Evolutionary conservation across 345 rosid genomes (phyloP).

Genomic region (Linum usitatissimum): DNA sequence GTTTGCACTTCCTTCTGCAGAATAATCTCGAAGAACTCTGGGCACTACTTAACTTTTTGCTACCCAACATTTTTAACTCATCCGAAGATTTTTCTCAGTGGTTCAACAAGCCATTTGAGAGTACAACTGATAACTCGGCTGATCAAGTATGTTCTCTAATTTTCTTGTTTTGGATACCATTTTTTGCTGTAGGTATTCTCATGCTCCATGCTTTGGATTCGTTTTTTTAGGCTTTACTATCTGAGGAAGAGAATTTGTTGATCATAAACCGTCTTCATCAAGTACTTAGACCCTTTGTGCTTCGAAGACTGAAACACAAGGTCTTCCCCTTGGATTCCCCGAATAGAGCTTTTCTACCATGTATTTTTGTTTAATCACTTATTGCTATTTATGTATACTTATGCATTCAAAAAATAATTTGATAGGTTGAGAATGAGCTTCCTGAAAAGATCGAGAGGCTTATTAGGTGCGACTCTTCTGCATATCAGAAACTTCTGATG

Average conservation of each 20-base stretch:
- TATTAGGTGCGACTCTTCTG: constrained; percentile 83
- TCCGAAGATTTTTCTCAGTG: constrained; percentile 95
- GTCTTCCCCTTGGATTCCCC: constrained; percentile 15
- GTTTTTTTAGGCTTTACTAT: constrained; percentile 54
- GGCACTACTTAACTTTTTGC: constrained; percentile 85
- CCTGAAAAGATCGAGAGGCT: constrained; percentile 94
- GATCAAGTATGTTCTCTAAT: constrained; percentile 50
- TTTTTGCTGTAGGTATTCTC: constrained; percentile 3
- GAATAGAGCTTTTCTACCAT: background rate
- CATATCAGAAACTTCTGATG: constrained; percentile 88
- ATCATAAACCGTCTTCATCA: constrained; percentile 89
- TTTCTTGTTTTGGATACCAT: constrained; percentile 2
- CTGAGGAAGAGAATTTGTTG: constrained; percentile 90
- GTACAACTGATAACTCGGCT: constrained; percentile 75
- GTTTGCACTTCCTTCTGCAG: constrained; percentile 27
- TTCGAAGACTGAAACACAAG: constrained; percentile 89
- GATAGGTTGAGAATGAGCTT: constrained; percentile 78
- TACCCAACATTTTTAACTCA: constrained; percentile 87
- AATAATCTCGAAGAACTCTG: constrained; percentile 92
- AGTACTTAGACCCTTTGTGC: constrained; percentile 92
- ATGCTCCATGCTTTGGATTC: constrained; percentile 1
- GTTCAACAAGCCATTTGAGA: constrained; percentile 91
- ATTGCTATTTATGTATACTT: background rate
- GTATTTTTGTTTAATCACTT: background rate
- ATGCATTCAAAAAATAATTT: constrained; percentile 17